Evolutionary conservation across 345 rosid genomes (phyloP).

Genomic region (Eucalyptus curtisii): DNA sequence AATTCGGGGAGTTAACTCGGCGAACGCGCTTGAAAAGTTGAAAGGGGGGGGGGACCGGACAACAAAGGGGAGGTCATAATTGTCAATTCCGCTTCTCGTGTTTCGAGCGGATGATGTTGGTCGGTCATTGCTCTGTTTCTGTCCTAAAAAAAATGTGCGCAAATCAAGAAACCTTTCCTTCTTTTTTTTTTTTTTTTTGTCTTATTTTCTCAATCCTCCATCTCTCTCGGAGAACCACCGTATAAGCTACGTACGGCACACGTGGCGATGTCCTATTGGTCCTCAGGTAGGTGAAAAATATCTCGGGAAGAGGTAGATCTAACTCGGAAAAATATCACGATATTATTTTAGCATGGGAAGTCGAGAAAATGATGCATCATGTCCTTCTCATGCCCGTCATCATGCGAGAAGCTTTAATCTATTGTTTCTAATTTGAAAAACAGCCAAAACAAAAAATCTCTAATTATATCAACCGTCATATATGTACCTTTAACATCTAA

Average conservation of each 20-base stretch:
- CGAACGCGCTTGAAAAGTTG: not conserved
- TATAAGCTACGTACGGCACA: not conserved
- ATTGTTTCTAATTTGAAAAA: not conserved
- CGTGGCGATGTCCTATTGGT: not conserved
- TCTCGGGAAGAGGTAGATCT: not conserved
- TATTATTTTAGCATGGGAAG: not conserved
- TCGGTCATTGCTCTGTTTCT: not conserved
- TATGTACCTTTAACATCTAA: no score
- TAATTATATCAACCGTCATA: no score
- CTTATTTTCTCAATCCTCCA: not conserved
- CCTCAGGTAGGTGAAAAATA: not conserved
- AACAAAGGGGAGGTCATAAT: not conserved
- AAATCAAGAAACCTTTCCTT: not conserved
- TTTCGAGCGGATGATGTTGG: not conserved
- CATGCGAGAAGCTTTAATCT: not conserved
- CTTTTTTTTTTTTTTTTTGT: accelerated
- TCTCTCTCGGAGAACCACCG: not conserved
- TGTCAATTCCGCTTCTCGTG: not conserved
- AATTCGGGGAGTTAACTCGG: not conserved
- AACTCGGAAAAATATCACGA: not conserved
- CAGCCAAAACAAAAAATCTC: not conserved
- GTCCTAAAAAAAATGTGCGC: not conserved
- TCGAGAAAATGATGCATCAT: not conserved
- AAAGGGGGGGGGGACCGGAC: not conserved
- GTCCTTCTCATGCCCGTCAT: not conserved